phyloP scores from a whole-genome alignment of 345 rosid species.

The Sapria himalayana region DNA sequence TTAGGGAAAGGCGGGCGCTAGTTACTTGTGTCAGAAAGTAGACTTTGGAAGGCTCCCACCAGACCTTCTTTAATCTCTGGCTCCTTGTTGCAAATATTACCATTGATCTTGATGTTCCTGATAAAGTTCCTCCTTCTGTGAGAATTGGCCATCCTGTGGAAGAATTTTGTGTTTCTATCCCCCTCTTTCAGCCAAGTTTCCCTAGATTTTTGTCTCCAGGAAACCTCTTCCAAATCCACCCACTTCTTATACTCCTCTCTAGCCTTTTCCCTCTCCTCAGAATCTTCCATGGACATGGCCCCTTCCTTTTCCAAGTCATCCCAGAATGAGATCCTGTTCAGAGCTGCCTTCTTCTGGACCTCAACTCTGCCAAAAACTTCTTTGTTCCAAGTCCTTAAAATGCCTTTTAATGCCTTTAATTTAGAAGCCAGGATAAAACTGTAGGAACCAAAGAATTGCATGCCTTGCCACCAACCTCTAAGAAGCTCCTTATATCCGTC shows the following conservation, averaged over 20 bases:
- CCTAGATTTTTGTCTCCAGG: not conserved
- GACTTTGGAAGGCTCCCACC: no score
- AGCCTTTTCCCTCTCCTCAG: no score
- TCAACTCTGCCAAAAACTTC: not conserved
- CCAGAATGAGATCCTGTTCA: no score
- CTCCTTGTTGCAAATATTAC: no score
- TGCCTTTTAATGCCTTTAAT: not conserved
- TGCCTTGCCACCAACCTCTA: not conserved
- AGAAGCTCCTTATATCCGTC: not conserved
- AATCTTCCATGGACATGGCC: not conserved
- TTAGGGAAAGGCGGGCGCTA: no score
- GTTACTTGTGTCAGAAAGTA: no score
- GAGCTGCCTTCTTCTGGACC: not conserved
- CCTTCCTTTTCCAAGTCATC: no score
- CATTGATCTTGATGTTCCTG: no score
- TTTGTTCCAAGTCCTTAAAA: not conserved
- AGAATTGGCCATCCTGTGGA: not conserved
- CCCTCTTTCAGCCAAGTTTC: not conserved
- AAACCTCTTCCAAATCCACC: not conserved
- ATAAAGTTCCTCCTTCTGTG: no score
- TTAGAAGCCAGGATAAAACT: not conserved
- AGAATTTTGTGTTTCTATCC: not conserved
- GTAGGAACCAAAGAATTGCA: not conserved
- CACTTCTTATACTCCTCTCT: no score
- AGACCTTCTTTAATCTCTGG: no score